phyloP scores from a whole-genome alignment of 2,329 filamentous ascomycete genomes.

The Aspergillus sp. region DNA sequence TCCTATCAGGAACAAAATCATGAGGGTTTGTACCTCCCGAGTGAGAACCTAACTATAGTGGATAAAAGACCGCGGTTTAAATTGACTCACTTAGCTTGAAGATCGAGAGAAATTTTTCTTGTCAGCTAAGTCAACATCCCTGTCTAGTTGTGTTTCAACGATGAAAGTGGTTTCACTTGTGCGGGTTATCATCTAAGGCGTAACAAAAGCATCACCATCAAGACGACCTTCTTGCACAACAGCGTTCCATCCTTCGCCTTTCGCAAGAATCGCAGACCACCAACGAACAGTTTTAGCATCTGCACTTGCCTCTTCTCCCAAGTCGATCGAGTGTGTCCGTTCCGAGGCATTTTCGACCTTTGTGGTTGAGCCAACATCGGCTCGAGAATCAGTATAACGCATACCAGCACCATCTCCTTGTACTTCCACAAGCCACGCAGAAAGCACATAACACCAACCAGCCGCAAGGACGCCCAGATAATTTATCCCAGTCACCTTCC shows the following conservation, averaged over 20 bases:
- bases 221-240: slow-evolving; percentile 3
- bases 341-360: not conserved
- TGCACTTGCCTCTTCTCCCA: slow-evolving; percentile 7
- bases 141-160: not conserved
- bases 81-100: no score
- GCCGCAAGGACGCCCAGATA: slow-evolving; percentile 14
- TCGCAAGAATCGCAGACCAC: slow-evolving; percentile 20
- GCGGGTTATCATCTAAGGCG: slow-evolving; percentile 14
- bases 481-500: slow-evolving; percentile 1
- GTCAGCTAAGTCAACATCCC: no score
- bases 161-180: slow-evolving; percentile 4
- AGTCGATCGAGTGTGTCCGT: slow-evolving; percentile 5
- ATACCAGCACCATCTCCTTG: slow-evolving; percentile 9
- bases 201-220: slow-evolving; percentile 5
- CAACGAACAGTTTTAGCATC: slow-evolving; percentile 11
- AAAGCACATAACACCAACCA: slow-evolving; percentile 18
- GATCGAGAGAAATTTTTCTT: no score
- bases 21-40: no score
- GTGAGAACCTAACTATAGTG: no score
- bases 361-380: not conserved
- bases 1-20: no score
- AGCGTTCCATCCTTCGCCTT: slow-evolving; percentile 14
- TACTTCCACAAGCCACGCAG: slow-evolving; percentile 15
- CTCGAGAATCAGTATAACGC: slow-evolving; percentile 9
- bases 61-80: no score